A percentile compares a stretch with the other conserved stretches of the same genome.
phyloP scores from a whole-genome alignment of 208 protist genomes.

The Histomonas meleagridis region DNA sequence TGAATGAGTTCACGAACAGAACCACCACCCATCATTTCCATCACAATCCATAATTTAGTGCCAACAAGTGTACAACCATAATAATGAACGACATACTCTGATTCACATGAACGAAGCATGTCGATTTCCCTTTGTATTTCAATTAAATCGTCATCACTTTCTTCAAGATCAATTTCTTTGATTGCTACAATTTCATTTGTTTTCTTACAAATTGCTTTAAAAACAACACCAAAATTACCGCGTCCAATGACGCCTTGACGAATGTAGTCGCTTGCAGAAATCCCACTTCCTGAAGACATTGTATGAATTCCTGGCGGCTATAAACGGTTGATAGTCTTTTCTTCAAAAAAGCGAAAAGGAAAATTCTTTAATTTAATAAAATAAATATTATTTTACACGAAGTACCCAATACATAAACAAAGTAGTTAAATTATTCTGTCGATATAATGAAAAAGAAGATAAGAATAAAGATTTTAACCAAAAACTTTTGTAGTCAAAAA shows the following conservation, averaged over 20 bases:
- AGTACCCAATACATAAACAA: too few relatives aligned
- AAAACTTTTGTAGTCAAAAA: too few relatives aligned
- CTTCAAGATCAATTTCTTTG: slow-evolving; percentile 74
- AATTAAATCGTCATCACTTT: slow-evolving; percentile 73
- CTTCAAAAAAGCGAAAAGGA: too few relatives aligned
- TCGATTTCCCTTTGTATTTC: slow-evolving; percentile 74
- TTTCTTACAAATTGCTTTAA: neutral
- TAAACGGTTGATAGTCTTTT: too few relatives aligned
- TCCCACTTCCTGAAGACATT: too few relatives aligned
- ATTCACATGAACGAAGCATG: slow-evolving; percentile 62
- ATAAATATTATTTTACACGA: too few relatives aligned
- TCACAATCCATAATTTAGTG: slow-evolving; percentile 73
- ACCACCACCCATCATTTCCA: slow-evolving; percentile 71
- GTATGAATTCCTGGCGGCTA: too few relatives aligned
- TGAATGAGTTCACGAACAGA: slow-evolving; percentile 51
- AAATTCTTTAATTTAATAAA: too few relatives aligned
- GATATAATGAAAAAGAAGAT: too few relatives aligned
- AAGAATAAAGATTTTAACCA: too few relatives aligned
- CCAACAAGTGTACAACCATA: slow-evolving; percentile 65
- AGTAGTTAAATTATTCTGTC: too few relatives aligned
- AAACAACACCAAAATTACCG: neutral
- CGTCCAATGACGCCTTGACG: neutral
- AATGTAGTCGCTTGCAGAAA: neutral
- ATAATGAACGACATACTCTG: slow-evolving; percentile 60
- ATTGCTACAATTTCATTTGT: slow-evolving; percentile 59